These are phyloP conservation scores for Rhizopogon rudus DNA, from an alignment of 768 basidiomycete species.

Conservation along the genomic window DNA sequence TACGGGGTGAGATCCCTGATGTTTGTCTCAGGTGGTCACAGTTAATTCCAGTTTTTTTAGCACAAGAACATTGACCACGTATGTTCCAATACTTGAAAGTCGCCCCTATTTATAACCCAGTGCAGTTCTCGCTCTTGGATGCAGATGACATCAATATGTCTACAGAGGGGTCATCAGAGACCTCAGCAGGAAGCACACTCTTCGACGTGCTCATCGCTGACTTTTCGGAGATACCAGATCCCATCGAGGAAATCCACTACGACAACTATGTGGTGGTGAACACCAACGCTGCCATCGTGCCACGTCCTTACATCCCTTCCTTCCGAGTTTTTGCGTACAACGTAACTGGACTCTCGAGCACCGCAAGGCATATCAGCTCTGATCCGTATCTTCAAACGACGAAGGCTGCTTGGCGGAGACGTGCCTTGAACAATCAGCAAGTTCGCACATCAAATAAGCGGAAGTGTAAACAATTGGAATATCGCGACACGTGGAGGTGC, in stretches of 20 bases:
- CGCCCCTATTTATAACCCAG: neutral
- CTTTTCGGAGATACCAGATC: conserved; percentile 57
- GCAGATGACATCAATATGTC: conserved; percentile 47
- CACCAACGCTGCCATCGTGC: conserved; percentile 76
- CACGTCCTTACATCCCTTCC: conserved; percentile 80
- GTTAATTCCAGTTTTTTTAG: conserved; percentile 24
- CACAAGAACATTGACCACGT: conserved; percentile 85
- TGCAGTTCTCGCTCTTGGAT: conserved; percentile 52
- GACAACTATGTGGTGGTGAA: conserved; percentile 74
- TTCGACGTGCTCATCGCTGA: conserved; percentile 55
- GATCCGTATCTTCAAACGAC: neutral
- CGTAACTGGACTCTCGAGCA: conserved; percentile 34
- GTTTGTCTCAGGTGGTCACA: conserved; percentile 21
- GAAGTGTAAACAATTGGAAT: conserved; percentile 44
- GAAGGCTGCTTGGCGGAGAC: neutral
- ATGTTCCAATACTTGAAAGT: conserved; percentile 19
- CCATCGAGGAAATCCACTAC: conserved; percentile 43
- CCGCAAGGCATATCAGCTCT: conserved; percentile 1
- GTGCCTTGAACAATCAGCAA: conserved; percentile 39
- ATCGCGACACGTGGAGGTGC: conserved; percentile 61
- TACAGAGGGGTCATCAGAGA: conserved; percentile 8
- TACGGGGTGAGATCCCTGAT: conserved; percentile 57
- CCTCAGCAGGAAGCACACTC: neutral
- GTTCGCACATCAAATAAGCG: conserved; percentile 36
- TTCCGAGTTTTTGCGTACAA: conserved; percentile 85